A percentile compares a stretch with the other conserved stretches of the same genome.
These are phyloP conservation scores for Aspergillus saccharolyticus DNA, from an alignment of 495 filamentous ascomycete genomes.

Conservation along the genomic window DNA sequence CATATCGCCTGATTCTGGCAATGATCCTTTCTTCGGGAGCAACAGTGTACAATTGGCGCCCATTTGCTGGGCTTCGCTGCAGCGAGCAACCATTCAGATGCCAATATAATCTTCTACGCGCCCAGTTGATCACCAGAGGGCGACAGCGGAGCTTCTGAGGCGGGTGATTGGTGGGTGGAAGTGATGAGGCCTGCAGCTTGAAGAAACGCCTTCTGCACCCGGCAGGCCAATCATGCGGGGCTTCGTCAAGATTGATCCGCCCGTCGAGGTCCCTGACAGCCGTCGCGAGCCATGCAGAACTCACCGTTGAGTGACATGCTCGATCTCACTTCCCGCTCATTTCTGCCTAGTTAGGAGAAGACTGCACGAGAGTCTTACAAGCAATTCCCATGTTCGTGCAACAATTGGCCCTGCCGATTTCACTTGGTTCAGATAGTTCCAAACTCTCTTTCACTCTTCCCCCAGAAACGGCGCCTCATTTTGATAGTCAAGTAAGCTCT, in stretches of 20 bases:
- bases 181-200: conserved; percentile 25
- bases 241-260: background rate
- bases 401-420: conserved; percentile 5
- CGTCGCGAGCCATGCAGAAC: conserved; percentile 1
- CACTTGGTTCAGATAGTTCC: background rate
- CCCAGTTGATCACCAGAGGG: conserved; percentile 18
- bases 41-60: conserved; percentile 4
- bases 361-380: background rate
- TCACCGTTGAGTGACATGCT: background rate
- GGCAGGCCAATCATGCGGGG: conserved; percentile 13
- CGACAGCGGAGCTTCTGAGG: background rate
- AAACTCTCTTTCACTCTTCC: conserved; percentile 5
- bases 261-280: conserved; percentile 7
- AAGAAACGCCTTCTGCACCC: conserved; percentile 22
- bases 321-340: background rate
- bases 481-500: background rate
- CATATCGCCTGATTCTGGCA: background rate
- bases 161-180: conserved; percentile 15
- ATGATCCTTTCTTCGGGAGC: background rate
- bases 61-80: conserved; percentile 4
- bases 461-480: background rate
- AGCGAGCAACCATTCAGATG: background rate
- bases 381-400: background rate
- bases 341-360: background rate
- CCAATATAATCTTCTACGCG: conserved; percentile 13